Conservation (phyloP, 192 early-diverging fungal genomes). For the Neocallimastix lanati region DNA sequence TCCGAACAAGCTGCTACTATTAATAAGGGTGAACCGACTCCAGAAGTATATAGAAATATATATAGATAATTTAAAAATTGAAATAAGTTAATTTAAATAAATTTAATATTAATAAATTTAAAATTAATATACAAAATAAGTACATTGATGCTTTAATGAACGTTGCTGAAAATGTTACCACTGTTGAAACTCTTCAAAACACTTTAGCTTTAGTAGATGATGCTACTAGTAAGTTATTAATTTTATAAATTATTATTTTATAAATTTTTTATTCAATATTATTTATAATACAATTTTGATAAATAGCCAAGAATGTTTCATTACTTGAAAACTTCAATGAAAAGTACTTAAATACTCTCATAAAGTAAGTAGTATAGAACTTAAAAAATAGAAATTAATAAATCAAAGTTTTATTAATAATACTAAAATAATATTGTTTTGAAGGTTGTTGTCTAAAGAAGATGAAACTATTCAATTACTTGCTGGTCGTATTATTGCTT, state of each 20-base stretch:
- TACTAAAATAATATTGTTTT: too few species aligned
- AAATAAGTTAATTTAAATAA: too few species aligned
- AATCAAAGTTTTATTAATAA: too few species aligned
- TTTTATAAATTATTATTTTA: too few species aligned
- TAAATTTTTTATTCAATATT: too few species aligned
- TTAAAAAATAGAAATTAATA: too few species aligned
- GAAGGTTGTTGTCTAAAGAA: neutral
- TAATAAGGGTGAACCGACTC: neutral
- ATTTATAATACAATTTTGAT: too few species aligned
- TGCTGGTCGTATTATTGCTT: neutral
- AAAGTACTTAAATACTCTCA: neutral
- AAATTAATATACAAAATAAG: neutral
- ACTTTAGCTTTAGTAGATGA: neutral
- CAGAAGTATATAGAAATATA: neutral
- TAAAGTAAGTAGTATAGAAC: neutral
- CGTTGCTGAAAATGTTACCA: neutral
- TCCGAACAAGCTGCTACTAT: neutral
- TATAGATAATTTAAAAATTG: too few species aligned
- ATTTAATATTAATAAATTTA: too few species aligned
- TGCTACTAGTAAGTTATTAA: neutral
- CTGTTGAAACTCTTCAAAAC: neutral
- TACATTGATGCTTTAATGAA: neutral
- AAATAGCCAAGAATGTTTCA: neutral
- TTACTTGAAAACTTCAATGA: neutral
- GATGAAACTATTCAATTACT: neutral